Percentiles rank a stretch among this genome's conserved stretches.
These are phyloP conservation scores for Tolypocladium guangdongense DNA, from an alignment of 2,329 filamentous ascomycete species.

Conservation along the genomic window DNA sequence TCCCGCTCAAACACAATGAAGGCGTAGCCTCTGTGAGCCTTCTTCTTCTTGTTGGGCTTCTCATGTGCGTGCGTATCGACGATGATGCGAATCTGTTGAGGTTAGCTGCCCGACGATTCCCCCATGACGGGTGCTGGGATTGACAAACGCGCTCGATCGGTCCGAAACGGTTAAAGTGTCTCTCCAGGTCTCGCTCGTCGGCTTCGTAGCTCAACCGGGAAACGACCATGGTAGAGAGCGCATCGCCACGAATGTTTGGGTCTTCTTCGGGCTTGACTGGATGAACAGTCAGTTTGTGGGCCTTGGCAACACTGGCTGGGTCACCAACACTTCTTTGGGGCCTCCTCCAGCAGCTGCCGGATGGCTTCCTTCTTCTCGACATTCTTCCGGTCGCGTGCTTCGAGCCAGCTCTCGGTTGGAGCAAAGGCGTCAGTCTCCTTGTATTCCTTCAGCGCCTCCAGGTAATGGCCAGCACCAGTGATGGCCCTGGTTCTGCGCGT, in stretches of 20 bases:
- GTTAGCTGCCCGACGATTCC: neutral
- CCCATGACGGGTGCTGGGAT: neutral
- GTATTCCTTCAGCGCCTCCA: conserved; percentile 65
- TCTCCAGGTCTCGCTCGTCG: conserved; percentile 80
- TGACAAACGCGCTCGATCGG: conserved; percentile 75
- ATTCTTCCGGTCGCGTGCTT: conserved; percentile 75
- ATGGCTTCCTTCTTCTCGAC: conserved; percentile 63
- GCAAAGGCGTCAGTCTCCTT: conserved; percentile 66
- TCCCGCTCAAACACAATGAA: conserved; percentile 96
- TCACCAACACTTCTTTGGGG: conserved; percentile 47
- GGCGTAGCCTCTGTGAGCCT: conserved; percentile 80
- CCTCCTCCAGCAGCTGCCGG: conserved; percentile 53
- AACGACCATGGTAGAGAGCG: conserved; percentile 91
- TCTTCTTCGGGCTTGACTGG: conserved; percentile 75
- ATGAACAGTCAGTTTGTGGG: neutral
- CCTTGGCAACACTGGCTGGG: neutral
- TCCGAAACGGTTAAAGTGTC: conserved; percentile 87
- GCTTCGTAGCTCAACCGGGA: conserved; percentile 82
- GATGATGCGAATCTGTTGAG: conserved; percentile 69
- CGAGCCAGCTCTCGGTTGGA: conserved; percentile 87
- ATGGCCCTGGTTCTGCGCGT: conserved; percentile 67
- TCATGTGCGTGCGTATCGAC: conserved; percentile 60
- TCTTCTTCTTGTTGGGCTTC: conserved; percentile 67
- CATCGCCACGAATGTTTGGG: conserved; percentile 80
- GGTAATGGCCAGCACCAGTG: conserved; percentile 61